Base-by-base conservation (phyloP, 108 stramenopile species). In the Stephanodiscus minutulus region DNA sequence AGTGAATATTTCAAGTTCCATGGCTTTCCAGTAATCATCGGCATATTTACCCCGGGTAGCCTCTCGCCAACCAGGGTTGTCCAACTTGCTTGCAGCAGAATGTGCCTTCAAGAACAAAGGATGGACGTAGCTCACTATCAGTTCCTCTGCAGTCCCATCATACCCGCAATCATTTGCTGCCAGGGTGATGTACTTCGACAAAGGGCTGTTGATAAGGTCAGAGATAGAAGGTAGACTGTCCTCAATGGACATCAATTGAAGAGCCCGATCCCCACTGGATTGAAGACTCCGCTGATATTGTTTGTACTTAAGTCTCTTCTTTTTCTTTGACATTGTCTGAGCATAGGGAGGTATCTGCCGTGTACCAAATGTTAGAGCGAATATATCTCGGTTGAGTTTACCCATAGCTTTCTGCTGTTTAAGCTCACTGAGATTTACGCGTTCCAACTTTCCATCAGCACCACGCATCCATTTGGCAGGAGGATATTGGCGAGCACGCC, bases 261-360 rank as follows among this genome's bases (percentile, higher is more conserved):
- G 25, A 10, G 41, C 44, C 44, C 24, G 15, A 49, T 64, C 64
- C 5, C 64, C 64, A 39, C 15, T 37, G 46, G 24, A 37, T 27
- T 44, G 47, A n/a, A 64, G 47, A 12, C 64, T 64, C 21, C 46
- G 3, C 24, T 20, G 41, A 44, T 48, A 64, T 8, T 64, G 50
- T 52, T 52, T 52, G 18, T 52, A 52, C 5, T 52, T 52, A 6
- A 52, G 24, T 10, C 50, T 21, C 50, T 6, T 52, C 50, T 52
- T 52, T 18, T 52, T 52, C 24, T 52, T 52, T 21, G 50, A 52
- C 47, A 48, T 44, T 5, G 13, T 44, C 5, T 44, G 43, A 13
- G 37, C 62, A 31, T 18, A 17, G 24, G 6, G 2, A 24, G 64
- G 47, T 13, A 29, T 44, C 15, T n/a, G 41, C 46, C 20, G 3